Evolutionary conservation across 2,329 filamentous ascomycete genomes (phyloP), one percentile per base, ranked within the genome.

Genomic region (Monilinia vaccinii-corymbosi): DNA sequence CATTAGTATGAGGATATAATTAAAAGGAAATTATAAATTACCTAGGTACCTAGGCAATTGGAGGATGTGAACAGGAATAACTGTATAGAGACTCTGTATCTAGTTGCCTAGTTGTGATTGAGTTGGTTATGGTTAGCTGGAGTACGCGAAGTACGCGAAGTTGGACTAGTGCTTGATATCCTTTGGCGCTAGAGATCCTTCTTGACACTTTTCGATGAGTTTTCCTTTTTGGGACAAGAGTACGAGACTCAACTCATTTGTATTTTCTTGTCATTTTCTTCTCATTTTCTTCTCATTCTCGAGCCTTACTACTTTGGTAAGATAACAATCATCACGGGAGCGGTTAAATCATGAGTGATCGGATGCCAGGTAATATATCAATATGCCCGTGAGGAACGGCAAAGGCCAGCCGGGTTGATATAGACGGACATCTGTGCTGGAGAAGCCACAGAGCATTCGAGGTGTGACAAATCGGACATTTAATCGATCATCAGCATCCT

Each of bases 281-380:
- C 36, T 42, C 13, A 36, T 42, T 42, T 31, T 52, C 50, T 42
- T 42, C 16, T 21, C 25, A 21, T 31, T 42, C 21, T 44, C 18
- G 25, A 32, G 51, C 44, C 51, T 53, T 44, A 44, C 51, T 32
- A 31, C 51, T 53, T n/a, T n/a, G n/a, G n/a, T n/a, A n/a, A n/a
- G n/a, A n/a, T n/a, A n/a, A n/a, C 16, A 23, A n/a, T n/a, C 25
- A 32, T 44, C 38, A 53, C 18, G 28, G 38, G 44, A 23, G 28
- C 6, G 38, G 38, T 53, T 38, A 44, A 44, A 53, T 44, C 51
- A 34, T 6, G 10, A 53, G 51, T 53, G 38, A 44, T 53, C 38
- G 51, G 18, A 53, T 53, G 51, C 51, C 18, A 44, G 38, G 51
- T 44, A 44, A 44, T 34, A 53, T 44, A 53, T 44, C 32, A 53